Base-by-base conservation (phyloP, 2,329 filamentous ascomycete species). In the Hymenotorrendiella dingleyae region DNA sequence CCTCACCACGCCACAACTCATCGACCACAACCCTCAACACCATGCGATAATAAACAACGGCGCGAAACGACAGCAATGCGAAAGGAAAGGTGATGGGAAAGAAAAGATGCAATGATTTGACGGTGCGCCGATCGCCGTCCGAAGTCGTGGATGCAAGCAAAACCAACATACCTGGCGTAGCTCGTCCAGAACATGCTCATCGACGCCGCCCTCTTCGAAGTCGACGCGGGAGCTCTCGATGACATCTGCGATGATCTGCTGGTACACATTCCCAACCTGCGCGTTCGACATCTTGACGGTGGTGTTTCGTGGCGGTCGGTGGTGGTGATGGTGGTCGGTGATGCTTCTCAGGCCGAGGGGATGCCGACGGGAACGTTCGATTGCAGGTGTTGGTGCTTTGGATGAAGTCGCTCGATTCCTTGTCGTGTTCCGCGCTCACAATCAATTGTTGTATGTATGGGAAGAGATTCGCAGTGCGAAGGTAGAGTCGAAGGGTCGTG, bases 201-300 rank as follows among this genome's bases (percentile, higher is more conserved):
- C 88, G 53, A 97, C 84, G 58, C 93, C 93, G 56, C 84, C 88
- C 69, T 98, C 93, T 66, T 98, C 93, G 64, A 98, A 97, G 67
- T 97, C 93, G 61, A 91, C 86, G 61, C 86, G 79, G 60, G 91
- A 96, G 54, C 86, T 84, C 57, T 91, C 84, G 66, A 97, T 87
- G 63, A 98, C 89, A 69, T 93, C 87, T 50, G 83, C 73, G 62
- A 86, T 86, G 64, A 86, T 82, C 59, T 74, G 70, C 66, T 82
- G 73, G 67, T 96, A 98, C 60, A 97, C 83, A 54, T 71, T 69
- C 59, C 93, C 93, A 40, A 54, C 53, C 21, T 59, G 55, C 14
- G 52, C 54, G 45, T 57, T 57, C 47, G 56, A 57, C 60, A 62
- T 62, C 29, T 52, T 59, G 46, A 32, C 28, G 45, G 38, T 36